phyloP scores from a whole-genome alignment of 2,329 filamentous ascomycete genomes.

The Zasmidium angulare region DNA sequence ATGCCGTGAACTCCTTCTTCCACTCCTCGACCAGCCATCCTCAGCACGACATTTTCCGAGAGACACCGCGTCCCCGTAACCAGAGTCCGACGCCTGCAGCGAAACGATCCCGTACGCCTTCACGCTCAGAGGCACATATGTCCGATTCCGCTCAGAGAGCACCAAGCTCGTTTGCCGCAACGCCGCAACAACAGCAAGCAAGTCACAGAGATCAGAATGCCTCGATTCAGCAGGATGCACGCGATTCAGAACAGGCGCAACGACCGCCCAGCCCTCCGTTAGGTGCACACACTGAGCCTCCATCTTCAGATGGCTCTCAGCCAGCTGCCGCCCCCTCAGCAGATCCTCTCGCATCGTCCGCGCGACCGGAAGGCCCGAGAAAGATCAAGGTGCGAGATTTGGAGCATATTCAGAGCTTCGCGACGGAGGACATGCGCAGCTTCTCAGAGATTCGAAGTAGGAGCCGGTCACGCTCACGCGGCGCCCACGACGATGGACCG shows the following conservation, averaged over 20 bases:
- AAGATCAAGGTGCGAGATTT: constrained; percentile 83
- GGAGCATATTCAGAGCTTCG: constrained; percentile 86
- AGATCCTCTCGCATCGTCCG: constrained; percentile 29
- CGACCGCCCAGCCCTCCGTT: constrained; percentile 28
- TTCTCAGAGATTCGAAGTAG: constrained; percentile 48
- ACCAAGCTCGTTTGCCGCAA: constrained; percentile 29
- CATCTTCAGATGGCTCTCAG: constrained; percentile 22
- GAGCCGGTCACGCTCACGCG: constrained; percentile 42
- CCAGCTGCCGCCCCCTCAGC: constrained; percentile 25
- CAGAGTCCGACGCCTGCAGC: constrained; percentile 11
- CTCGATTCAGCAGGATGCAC: constrained; percentile 17
- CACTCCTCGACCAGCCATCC: constrained; percentile 25
- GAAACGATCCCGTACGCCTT: constrained; percentile 29
- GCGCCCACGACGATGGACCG: constrained; percentile 53
- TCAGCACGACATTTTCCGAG: constrained; percentile 26
- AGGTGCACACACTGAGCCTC: constrained; percentile 31
- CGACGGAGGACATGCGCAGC: constrained; percentile 69
- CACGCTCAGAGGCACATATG: constrained; percentile 30
- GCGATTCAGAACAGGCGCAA: constrained; percentile 17
- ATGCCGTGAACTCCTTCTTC: constrained; percentile 69
- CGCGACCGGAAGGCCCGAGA: constrained; percentile 48
- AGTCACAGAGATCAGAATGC: constrained; percentile 9
- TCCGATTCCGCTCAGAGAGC: constrained; percentile 32
- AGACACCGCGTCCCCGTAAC: constrained; percentile 25
- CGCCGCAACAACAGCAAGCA: constrained; percentile 14